Evolutionary conservation across 345 rosid species (phyloP).

Genomic region (Clausena lansium): DNA sequence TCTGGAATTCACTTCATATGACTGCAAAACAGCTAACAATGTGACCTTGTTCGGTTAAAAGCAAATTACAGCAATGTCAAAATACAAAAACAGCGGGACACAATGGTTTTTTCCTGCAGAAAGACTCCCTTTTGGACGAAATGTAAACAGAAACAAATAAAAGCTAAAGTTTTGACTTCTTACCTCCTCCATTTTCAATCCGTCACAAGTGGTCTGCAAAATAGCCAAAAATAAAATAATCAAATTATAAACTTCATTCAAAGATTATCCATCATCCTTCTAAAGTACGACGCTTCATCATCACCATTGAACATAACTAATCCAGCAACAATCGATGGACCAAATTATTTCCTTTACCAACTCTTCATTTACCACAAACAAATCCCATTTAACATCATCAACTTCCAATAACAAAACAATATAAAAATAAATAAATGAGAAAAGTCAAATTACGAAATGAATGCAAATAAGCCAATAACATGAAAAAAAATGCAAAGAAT

Average conservation of each 20-base stretch:
- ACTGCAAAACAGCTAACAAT: slow-evolving; percentile 33
- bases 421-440: background rate
- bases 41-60: background rate
- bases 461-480: background rate
- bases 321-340: too few relatives aligned
- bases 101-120: background rate
- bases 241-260: background rate
- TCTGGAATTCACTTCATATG: slow-evolving; percentile 74
- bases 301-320: background rate
- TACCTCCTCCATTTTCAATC: slow-evolving; percentile 78
- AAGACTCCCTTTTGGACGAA: background rate
- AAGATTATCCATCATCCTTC: background rate
- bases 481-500: background rate
- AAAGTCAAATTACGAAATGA: background rate
- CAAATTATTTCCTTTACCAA: background rate
- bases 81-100: background rate
- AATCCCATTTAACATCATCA: background rate
- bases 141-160: background rate
- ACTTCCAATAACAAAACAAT: background rate
- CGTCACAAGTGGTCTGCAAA: slow-evolving; percentile 66
- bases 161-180: background rate
- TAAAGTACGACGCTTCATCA: background rate
- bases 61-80: background rate
- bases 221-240: slow-evolving; percentile 6
- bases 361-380: background rate